Conservation (phyloP, 2,329 filamentous ascomycete genomes). For the Colletotrichum melonis region DNA sequence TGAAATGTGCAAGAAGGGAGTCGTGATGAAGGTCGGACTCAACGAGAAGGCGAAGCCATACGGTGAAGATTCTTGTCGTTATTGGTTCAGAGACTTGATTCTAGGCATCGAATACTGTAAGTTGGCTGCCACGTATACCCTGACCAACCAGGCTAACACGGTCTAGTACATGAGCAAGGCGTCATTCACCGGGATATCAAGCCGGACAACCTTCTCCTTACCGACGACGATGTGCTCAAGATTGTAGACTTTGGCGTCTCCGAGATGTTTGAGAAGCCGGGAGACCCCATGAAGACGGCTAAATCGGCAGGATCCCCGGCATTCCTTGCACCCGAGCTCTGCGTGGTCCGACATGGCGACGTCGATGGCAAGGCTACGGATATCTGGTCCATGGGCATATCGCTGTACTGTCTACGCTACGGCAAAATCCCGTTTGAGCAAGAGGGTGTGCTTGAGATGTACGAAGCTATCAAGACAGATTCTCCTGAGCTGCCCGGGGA, state of each 20-base stretch:
- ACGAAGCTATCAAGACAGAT: slow-evolving; percentile 86
- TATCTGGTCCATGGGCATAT: slow-evolving; percentile 99
- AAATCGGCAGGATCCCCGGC: slow-evolving; percentile 96
- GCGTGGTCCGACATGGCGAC: slow-evolving; percentile 85
- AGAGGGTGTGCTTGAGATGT: slow-evolving; percentile 83
- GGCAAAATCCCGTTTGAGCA: slow-evolving; percentile 89
- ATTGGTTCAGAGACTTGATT: slow-evolving; percentile 95
- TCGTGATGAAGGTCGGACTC: slow-evolving; percentile 95
- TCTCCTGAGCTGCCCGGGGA: slow-evolving; percentile 70
- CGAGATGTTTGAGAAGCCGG: slow-evolving; percentile 91
- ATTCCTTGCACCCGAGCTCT: slow-evolving; percentile 93
- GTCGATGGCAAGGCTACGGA: slow-evolving; percentile 92
- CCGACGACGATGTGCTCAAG: slow-evolving; percentile 92
- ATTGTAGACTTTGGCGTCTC: slow-evolving; percentile 99
- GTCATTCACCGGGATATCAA: slow-evolving; percentile 98
- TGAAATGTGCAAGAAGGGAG: slow-evolving; percentile 98
- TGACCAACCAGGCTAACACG: slow-evolving; percentile 22
- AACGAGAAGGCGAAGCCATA: slow-evolving; percentile 87
- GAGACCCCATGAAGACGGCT: slow-evolving; percentile 84
- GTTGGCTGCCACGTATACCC: slow-evolving; percentile 45
- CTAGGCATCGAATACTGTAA: slow-evolving; percentile 91
- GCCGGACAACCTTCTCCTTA: slow-evolving; percentile 93
- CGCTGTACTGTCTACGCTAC: slow-evolving; percentile 91
- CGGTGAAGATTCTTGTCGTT: slow-evolving; percentile 81
- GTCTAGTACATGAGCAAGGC: slow-evolving; percentile 86